Percentiles rank a stretch among this genome's conserved stretches.
Evolutionary conservation across 1,284 basidiomycete genomes (phyloP).

Genomic region (Tremellales sp.): DNA sequence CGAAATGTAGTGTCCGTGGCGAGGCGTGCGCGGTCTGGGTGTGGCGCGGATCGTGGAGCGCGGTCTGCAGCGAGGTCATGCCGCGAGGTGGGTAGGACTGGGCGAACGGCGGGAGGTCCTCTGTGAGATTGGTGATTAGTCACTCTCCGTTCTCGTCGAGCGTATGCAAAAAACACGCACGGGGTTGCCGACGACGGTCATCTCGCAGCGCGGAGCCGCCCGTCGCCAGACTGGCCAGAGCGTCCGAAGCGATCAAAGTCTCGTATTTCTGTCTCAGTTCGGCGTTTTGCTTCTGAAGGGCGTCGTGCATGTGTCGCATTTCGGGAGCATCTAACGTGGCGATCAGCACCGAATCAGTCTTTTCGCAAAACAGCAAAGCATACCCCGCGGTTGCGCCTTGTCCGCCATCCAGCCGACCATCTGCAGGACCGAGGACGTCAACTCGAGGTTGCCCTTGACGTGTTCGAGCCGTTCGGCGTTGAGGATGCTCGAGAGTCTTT

Average conservation of each 20-base stretch:
- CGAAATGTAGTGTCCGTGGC: too few species aligned
- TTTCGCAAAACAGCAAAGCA: slow-evolving; percentile 7
- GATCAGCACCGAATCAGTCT: not conserved
- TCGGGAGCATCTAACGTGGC: slow-evolving; percentile 11
- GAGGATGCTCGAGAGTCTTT: slow-evolving; percentile 23
- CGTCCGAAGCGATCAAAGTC: slow-evolving; percentile 25
- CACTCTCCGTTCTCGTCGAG: too few species aligned
- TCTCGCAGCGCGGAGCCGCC: not conserved
- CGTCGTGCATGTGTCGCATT: slow-evolving; percentile 25
- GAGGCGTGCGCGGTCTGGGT: too few species aligned
- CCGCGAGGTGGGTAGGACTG: too few species aligned
- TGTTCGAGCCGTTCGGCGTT: slow-evolving; percentile 32
- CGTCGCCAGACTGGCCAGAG: slow-evolving; percentile 17
- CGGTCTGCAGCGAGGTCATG: too few species aligned
- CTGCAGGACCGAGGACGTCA: slow-evolving; percentile 31
- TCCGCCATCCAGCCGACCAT: slow-evolving; percentile 26
- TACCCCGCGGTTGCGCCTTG: slow-evolving; percentile 16
- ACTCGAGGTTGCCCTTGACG: slow-evolving; percentile 27
- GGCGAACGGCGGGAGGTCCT: too few species aligned
- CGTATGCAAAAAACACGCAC: too few species aligned
- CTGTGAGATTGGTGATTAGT: too few species aligned
- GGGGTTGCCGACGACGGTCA: too few species aligned
- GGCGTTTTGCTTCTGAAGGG: slow-evolving; percentile 17
- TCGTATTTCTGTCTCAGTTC: slow-evolving; percentile 31
- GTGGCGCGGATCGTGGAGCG: too few species aligned